Base-by-base conservation (phyloP, 2,329 filamentous ascomycete species). In the Fusarium nisikadoi region DNA sequence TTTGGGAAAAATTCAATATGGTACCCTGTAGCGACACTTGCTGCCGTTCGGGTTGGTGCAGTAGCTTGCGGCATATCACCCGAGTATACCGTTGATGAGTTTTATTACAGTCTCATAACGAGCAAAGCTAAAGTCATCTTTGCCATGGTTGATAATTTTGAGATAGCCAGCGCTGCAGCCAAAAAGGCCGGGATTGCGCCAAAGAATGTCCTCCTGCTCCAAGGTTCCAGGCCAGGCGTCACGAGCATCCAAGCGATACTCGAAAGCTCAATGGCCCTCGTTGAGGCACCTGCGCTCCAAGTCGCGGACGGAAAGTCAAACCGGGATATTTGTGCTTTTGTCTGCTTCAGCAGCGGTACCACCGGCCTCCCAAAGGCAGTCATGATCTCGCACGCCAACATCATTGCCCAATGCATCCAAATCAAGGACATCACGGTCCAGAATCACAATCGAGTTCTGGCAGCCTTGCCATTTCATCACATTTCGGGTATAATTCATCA, bases 391-490 rank as follows among this genome's bases (percentile, higher is more conserved):
- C 75, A 76, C 14, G 45, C 36, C 11, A 76, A 76, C 14, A 59
- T 76, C 3, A 75, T 76, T 5, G 62, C 66, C 3, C 75, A 76
- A 49, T 70, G 65, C 39, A 49, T 69, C 2, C 74, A 76, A 38
- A 20, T 75, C 5, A 23, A 36, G 5, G 54, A 59, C n/a, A 42
- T 70, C 8, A 59, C 71, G 1, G 47, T 50, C 8, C 25, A 43
- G 6, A 38, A 45, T 11, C 65, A 66, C 20, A 66, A 61, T 1
- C 63, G 54, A 6, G 52, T 75, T 13, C 61, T 79, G 7, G 73
- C 73, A 10, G 49, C 71, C 2, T 54, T 79, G 6, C 79, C 79
- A 17, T 61, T 78, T 1, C 77, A 73, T 56, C 79, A 80, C 39
- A 79, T 72, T 56, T 75, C 62, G 1, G 60, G 60, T 12, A 62